Evolutionary conservation across 176 grass and related monocot genomes (phyloP).

Genomic region (Hordeum marinum): DNA sequence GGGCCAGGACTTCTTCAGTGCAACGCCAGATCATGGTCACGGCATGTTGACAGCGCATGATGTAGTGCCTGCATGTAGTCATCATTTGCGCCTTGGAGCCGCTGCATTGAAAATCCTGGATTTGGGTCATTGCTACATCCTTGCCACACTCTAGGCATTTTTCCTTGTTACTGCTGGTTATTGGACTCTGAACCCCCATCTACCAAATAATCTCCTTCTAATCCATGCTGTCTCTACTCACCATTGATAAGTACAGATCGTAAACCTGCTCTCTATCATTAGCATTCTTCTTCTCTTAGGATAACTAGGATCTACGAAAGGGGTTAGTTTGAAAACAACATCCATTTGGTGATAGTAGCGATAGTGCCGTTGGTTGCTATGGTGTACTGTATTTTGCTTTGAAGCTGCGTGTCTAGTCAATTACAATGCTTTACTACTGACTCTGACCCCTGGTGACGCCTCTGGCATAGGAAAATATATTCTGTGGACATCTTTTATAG

Average conservation of each 20-base stretch:
- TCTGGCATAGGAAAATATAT: neutral
- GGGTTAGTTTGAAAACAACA: neutral
- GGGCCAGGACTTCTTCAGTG: too few relatives aligned
- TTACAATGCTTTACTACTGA: neutral
- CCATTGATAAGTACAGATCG: neutral
- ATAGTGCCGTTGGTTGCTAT: neutral
- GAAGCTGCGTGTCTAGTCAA: neutral
- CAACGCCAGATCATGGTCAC: too few relatives aligned
- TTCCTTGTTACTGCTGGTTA: neutral
- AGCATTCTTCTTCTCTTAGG: neutral
- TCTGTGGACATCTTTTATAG: neutral
- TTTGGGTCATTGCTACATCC: neutral
- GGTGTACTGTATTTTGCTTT: neutral
- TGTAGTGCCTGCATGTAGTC: neutral
- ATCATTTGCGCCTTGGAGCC: neutral
- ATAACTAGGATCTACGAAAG: neutral
- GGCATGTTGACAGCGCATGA: neutral
- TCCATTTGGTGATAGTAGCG: neutral
- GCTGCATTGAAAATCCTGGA: conserved; percentile 9
- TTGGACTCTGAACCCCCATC: neutral
- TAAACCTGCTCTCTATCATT: neutral
- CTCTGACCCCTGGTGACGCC: neutral
- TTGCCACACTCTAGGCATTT: neutral
- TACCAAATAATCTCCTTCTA: neutral
- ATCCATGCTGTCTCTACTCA: neutral